phyloP scores from a whole-genome alignment of 2,329 filamentous ascomycete species.

The Penicillium glabrum region DNA sequence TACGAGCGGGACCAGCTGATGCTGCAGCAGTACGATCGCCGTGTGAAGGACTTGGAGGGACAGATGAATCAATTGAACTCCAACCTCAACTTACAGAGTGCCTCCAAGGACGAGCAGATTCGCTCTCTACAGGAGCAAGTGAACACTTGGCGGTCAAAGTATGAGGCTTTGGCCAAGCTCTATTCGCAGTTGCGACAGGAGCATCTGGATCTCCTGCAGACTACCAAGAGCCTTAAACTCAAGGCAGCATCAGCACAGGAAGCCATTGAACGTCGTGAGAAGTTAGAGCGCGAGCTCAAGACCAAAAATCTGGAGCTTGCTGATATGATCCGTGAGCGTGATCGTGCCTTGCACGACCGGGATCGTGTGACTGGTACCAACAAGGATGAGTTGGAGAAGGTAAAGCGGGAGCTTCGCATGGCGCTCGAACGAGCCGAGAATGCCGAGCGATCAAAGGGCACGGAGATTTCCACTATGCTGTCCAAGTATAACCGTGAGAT shows the following conservation, averaged over 20 bases:
- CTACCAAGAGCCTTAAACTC: conserved; percentile 92
- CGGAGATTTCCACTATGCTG: conserved; percentile 90
- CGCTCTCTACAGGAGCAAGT: conserved; percentile 91
- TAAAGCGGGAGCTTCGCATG: conserved; percentile 89
- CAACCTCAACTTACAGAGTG: conserved; percentile 80
- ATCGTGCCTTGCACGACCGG: conserved; percentile 89
- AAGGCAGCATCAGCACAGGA: conserved; percentile 97
- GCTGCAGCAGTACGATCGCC: conserved; percentile 93
- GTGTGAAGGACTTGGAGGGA: conserved; percentile 87
- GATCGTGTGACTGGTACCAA: conserved; percentile 82
- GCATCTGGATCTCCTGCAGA: conserved; percentile 90
- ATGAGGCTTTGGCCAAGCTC: conserved; percentile 92
- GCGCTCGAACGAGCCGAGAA: conserved; percentile 91
- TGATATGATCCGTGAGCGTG: conserved; percentile 96
- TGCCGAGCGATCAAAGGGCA: conserved; percentile 87
- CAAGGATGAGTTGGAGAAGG: conserved; percentile 90
- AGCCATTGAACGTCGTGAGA: conserved; percentile 91
- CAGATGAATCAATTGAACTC: conserved; percentile 80
- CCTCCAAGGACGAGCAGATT: conserved; percentile 93
- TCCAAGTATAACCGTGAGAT: conserved; percentile 97
- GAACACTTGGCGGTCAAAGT: conserved; percentile 96
- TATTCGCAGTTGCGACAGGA: conserved; percentile 96
- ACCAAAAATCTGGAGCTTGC: conserved; percentile 98
- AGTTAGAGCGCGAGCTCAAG: conserved; percentile 95
- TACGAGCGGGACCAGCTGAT: conserved; percentile 97